Base-by-base conservation (phyloP, 2,329 filamentous ascomycete species). In the Escovopsis sp. region DNA sequence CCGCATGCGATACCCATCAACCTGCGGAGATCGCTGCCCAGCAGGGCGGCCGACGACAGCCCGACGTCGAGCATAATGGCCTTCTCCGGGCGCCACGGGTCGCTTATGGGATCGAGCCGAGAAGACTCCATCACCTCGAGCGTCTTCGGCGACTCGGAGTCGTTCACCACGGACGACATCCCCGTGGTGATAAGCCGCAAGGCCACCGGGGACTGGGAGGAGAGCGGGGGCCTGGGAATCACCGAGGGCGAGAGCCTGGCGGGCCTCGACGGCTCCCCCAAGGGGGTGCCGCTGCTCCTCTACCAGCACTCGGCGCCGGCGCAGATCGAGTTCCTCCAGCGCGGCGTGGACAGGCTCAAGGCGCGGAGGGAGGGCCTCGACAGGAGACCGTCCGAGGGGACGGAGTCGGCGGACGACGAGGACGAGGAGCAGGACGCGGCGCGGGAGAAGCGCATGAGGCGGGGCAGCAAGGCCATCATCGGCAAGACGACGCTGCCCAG, bases 361-460 rank as follows among this genome's bases (percentile, higher is more conserved):
- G 75, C 77, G 3, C 89, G 84, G 59, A 77, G 82, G 30, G 82
- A 87, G 49, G 79, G 78, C 6, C 62, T 85, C 32, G 85, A 94
- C 54, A 85, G 77, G 52, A 74, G 78, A 37, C 73, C 76, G 12
- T 64, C 77, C 33, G 85, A 94, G 52, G 80, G 83, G 33, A 75
- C 68, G 43, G 89, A 95, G 54, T 94, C 85, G 28, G 88, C 88
- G 4, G 89, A 95, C 53, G 89, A 95, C 52, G 89, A 95, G 61
- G 89, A 95, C 49, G 88, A 95, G 46, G 89, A 94, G 55, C 70
- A 93, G 5, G 87, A 85, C 7, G 69, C 54, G 1, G 53, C 51
- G 2, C 52, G 56, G 26, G 60, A 63, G 8, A 61, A 59, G 64
- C 62, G 82, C 60, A 59, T 66, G 35, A 67, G 73, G 33, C 67